Conservation (phyloP, 2,329 filamentous ascomycete species). For the Trematosphaeria pertusa region DNA sequence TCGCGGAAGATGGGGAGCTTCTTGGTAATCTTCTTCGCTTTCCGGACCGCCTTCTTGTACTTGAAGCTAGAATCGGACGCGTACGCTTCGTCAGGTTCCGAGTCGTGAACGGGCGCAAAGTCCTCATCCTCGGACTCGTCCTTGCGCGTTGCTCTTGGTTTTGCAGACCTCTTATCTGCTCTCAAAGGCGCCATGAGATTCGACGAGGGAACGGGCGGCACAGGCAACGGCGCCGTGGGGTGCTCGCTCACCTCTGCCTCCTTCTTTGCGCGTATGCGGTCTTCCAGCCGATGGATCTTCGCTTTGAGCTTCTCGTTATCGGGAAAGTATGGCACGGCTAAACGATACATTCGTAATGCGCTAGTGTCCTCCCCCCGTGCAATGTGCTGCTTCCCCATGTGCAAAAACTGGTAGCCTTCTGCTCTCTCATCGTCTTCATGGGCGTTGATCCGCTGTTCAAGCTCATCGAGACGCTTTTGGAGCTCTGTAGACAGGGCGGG, state of each 20-base stretch:
- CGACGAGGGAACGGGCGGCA: slow-evolving; percentile 31
- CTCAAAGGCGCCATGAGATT: slow-evolving; percentile 47
- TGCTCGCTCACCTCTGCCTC: slow-evolving; percentile 28
- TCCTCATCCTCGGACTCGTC: slow-evolving; percentile 52
- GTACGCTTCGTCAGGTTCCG: slow-evolving; percentile 48
- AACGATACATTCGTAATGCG: slow-evolving; percentile 84
- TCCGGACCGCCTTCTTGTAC: slow-evolving; percentile 44
- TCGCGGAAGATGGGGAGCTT: slow-evolving; percentile 50
- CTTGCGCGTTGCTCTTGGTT: slow-evolving; percentile 20
- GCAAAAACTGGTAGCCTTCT: slow-evolving; percentile 81
- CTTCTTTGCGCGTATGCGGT: slow-evolving; percentile 55
- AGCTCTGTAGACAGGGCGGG: slow-evolving; percentile 74
- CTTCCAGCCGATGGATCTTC: slow-evolving; percentile 63
- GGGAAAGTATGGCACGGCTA: slow-evolving; percentile 84
- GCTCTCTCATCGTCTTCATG: slow-evolving; percentile 74
- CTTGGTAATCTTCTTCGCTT: slow-evolving; percentile 38
- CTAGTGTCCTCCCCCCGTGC: slow-evolving; percentile 79
- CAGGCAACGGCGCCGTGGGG: slow-evolving; percentile 17
- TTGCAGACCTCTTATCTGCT: slow-evolving; percentile 29
- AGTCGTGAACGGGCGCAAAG: slow-evolving; percentile 44
- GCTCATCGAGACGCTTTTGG: slow-evolving; percentile 78
- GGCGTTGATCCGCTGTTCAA: slow-evolving; percentile 84
- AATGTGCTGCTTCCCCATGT: slow-evolving; percentile 93
- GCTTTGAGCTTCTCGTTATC: slow-evolving; percentile 75
- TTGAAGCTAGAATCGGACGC: slow-evolving; percentile 48